These are phyloP conservation scores for Stagonosporopsis cucurbitacearum DNA, from an alignment of 2,329 filamentous ascomycete genomes.

Conservation along the genomic window DNA sequence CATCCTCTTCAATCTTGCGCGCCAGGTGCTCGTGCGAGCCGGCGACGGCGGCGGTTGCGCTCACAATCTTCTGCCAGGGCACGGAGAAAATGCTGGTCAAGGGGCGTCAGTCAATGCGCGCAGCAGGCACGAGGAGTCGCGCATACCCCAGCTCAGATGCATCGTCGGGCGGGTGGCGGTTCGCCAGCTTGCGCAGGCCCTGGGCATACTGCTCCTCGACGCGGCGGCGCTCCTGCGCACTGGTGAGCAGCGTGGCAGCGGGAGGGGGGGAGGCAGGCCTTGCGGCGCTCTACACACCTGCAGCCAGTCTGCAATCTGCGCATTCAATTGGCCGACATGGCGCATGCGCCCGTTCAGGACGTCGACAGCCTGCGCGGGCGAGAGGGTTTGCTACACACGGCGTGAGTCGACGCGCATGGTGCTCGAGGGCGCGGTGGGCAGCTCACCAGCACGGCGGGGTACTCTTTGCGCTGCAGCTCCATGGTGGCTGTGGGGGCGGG, in stretches of 20 bases:
- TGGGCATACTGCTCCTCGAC: constrained; percentile 90
- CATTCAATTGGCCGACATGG: constrained; percentile 84
- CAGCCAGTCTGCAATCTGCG: constrained; percentile 94
- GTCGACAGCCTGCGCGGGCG: constrained; percentile 80
- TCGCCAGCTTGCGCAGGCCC: constrained; percentile 79
- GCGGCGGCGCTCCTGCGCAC: constrained; percentile 80
- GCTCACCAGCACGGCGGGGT: constrained; percentile 89
- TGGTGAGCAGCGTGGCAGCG: constrained; percentile 34
- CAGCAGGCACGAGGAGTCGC: not conserved
- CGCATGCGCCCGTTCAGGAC: constrained; percentile 86
- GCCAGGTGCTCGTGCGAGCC: constrained; percentile 83
- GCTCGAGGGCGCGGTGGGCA: constrained; percentile 22
- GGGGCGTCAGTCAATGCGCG: constrained; percentile 33
- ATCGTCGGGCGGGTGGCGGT: constrained; percentile 75
- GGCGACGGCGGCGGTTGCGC: constrained; percentile 79
- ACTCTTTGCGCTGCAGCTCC: constrained; percentile 83
- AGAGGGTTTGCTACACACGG: constrained; percentile 71
- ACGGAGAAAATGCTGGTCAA: constrained; percentile 83
- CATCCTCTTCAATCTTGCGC: constrained; percentile 82
- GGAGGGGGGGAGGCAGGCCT: constrained; percentile 6
- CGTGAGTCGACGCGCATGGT: constrained; percentile 38
- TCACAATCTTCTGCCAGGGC: constrained; percentile 88
- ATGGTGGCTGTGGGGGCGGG: constrained; percentile 40
- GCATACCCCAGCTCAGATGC: constrained; percentile 85
- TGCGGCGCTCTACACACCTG: constrained; percentile 67